Conservation (phyloP, 2,329 filamentous ascomycete species). For the Ophiocordyceps camponoti-rufipedis region DNA sequence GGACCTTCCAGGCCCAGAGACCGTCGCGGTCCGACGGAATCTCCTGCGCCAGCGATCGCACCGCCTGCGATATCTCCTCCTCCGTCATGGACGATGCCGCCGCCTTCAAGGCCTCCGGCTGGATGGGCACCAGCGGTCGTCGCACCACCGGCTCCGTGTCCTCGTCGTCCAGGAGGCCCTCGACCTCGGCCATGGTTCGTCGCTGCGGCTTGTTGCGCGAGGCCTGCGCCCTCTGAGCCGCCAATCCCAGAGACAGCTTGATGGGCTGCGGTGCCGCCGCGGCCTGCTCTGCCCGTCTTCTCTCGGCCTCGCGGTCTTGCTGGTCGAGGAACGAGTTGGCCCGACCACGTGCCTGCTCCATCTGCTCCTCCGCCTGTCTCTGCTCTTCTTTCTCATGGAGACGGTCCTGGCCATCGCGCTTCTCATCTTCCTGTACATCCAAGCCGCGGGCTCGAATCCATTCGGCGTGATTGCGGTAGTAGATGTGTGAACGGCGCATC, state of each 20-base stretch:
- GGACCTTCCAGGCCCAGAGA: conserved; percentile 81
- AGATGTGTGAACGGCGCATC: conserved; percentile 52
- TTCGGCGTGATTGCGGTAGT: conserved; percentile 69
- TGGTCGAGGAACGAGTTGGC: conserved; percentile 81
- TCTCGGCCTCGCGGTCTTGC: conserved; percentile 60
- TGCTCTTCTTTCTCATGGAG: conserved; percentile 58
- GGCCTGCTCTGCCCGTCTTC: conserved; percentile 18
- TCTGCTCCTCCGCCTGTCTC: conserved; percentile 48
- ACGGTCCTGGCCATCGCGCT: conserved; percentile 68
- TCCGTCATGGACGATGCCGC: conserved; percentile 52
- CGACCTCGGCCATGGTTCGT: conserved; percentile 81
- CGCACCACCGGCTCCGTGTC: conserved; percentile 58
- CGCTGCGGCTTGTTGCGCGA: conserved; percentile 38
- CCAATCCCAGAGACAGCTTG: conserved; percentile 82
- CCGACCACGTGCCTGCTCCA: conserved; percentile 65
- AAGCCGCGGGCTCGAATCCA: conserved; percentile 70
- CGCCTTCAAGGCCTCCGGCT: conserved; percentile 49
- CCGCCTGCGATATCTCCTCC: conserved; percentile 71
- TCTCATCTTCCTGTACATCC: conserved; percentile 56
- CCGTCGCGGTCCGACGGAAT: conserved; percentile 77
- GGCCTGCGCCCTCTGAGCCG: conserved; percentile 53
- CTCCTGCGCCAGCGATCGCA: conserved; percentile 66
- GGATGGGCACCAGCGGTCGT: conserved; percentile 64
- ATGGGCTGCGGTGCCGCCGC: conserved; percentile 54
- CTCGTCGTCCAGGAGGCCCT: conserved; percentile 87